A percentile compares a stretch with the other conserved stretches of the same genome.
Conservation (phyloP, 2,329 filamentous ascomycete genomes). For the Incumbomyces delicatus region DNA sequence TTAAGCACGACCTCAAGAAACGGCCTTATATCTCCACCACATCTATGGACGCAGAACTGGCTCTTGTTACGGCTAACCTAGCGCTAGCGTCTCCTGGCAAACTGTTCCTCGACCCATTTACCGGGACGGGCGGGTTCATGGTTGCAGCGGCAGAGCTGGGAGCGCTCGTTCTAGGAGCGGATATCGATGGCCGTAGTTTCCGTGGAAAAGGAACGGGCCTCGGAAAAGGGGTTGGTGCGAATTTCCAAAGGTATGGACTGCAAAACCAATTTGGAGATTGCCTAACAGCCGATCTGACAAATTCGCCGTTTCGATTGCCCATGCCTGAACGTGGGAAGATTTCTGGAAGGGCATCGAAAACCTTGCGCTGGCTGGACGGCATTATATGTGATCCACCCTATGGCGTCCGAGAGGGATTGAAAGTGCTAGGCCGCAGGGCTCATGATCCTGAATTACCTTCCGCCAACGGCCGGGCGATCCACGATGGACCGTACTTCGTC, state of each 20-base stretch:
- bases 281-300: constrained; percentile 79
- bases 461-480: neutral
- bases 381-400: constrained; percentile 96
- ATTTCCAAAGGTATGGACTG: constrained; percentile 77
- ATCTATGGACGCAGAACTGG: constrained; percentile 92
- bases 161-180: constrained; percentile 70
- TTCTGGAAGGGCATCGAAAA: neutral
- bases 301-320: constrained; percentile 58
- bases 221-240: constrained; percentile 45
- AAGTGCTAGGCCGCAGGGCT: constrained; percentile 71
- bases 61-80: constrained; percentile 84
- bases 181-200: constrained; percentile 87
- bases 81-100: constrained; percentile 73
- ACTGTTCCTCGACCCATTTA: constrained; percentile 88
- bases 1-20: constrained; percentile 83
- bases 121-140: constrained; percentile 87
- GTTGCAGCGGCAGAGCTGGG: constrained; percentile 87
- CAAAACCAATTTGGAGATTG: constrained; percentile 59
- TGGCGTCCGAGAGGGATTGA: constrained; percentile 82
- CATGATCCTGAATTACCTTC: constrained; percentile 13
- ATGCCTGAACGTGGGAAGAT: constrained; percentile 24
- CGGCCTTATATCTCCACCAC: constrained; percentile 89
- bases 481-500: constrained; percentile 36
- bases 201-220: constrained; percentile 48
- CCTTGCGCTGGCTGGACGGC: constrained; percentile 60